These are phyloP conservation scores for Rhynchospora breviuscula DNA, from an alignment of 176 grass and related monocot genomes.

Conservation along the genomic window DNA sequence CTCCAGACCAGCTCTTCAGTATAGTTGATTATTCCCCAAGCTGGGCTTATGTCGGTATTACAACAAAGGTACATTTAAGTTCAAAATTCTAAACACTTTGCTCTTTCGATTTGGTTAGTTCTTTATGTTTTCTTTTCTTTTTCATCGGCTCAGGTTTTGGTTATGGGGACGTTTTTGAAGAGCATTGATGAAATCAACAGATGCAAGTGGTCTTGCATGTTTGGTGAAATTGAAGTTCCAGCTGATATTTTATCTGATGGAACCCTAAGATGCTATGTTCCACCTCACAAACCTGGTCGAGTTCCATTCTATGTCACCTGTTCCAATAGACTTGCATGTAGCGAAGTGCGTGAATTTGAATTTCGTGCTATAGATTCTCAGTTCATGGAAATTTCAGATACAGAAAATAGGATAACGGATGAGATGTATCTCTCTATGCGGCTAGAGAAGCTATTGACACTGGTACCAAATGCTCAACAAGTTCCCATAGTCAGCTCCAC, in stretches of 20 bases:
- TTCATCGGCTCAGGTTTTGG: conserved; percentile 57
- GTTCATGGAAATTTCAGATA: conserved; percentile 54
- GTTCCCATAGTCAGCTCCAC: conserved; percentile 27
- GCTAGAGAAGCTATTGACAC: conserved; percentile 62
- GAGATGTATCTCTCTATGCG: conserved; percentile 56
- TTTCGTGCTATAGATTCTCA: conserved; percentile 48
- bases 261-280: conserved; percentile 56
- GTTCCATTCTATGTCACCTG: conserved; percentile 94
- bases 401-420: conserved; percentile 36
- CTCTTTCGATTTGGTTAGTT: conserved; percentile 5
- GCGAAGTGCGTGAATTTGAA: conserved; percentile 93
- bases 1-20: conserved; percentile 79
- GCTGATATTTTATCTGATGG: conserved; percentile 49
- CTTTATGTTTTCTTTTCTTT: conserved; percentile 23
- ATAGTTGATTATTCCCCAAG: conserved; percentile 73
- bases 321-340: conserved; percentile 80
- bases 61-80: conserved; percentile 49
- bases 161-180: conserved; percentile 63
- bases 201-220: conserved; percentile 94
- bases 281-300: conserved; percentile 54
- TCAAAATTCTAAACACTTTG: background rate
- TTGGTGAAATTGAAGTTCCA: conserved; percentile 87
- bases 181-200: conserved; percentile 32
- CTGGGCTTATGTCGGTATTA: conserved; percentile 57
- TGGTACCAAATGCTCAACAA: conserved; percentile 46